Conservation (phyloP, 2,329 filamentous ascomycete genomes). For the Coniochaeta sp. region DNA sequence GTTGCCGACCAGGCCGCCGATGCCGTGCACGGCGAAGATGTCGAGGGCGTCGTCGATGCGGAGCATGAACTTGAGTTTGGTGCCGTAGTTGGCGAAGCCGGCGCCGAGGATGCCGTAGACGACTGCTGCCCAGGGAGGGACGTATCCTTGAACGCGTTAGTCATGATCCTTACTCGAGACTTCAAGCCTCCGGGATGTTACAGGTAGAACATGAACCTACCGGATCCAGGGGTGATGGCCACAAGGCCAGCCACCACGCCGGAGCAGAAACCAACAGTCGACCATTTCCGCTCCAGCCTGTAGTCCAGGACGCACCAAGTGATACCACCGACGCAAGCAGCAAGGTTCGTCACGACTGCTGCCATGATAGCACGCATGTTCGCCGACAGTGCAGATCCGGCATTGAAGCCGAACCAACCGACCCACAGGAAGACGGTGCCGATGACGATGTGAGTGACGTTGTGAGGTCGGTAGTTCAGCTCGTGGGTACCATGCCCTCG, state of each 20-base stretch:
- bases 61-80: constrained; percentile 81
- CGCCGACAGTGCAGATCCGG: constrained; percentile 71
- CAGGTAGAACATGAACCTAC: constrained; percentile 23
- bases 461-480: constrained; percentile 87
- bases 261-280: constrained; percentile 87
- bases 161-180: background rate
- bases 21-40: constrained; percentile 76
- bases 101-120: constrained; percentile 72
- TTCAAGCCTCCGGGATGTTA: background rate
- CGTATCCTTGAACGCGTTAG: constrained; percentile 41
- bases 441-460: constrained; percentile 86
- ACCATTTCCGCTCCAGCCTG: constrained; percentile 84
- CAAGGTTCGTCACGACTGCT: constrained; percentile 76
- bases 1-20: constrained; percentile 74
- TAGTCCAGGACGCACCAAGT: constrained; percentile 90
- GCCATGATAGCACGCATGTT: constrained; percentile 85
- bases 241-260: constrained; percentile 84
- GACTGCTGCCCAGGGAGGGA: constrained; percentile 77
- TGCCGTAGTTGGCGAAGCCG: constrained; percentile 77
- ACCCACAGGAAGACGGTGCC: constrained; percentile 94
- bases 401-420: constrained; percentile 94
- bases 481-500: constrained; percentile 79
- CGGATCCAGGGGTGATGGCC: constrained; percentile 81
- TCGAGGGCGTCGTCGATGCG: constrained; percentile 79
- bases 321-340: constrained; percentile 76